These are phyloP conservation scores for Xylaria sp. DNA, from an alignment of 2,329 filamentous ascomycete species.

Conservation along the genomic window DNA sequence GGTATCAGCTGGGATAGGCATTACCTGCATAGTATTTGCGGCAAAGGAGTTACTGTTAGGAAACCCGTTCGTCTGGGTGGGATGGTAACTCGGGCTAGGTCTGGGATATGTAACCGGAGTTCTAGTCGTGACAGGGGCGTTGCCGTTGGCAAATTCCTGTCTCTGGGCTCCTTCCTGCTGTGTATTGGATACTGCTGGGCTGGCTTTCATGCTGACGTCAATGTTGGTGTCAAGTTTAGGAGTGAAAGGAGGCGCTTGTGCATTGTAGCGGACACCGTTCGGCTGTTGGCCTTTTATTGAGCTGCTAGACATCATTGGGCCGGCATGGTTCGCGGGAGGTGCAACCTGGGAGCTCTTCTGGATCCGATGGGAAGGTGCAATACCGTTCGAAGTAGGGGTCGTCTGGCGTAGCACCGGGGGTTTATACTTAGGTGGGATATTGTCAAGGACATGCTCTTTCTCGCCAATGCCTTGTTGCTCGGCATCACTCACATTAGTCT, in stretches of 20 bases:
- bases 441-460: neutral
- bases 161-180: neutral
- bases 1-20: neutral
- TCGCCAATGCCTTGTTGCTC: neutral
- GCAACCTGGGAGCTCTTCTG: neutral
- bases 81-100: neutral
- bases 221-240: neutral
- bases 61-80: neutral
- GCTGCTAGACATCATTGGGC: neutral
- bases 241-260: neutral
- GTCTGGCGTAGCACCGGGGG: neutral
- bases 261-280: neutral
- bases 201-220: neutral
- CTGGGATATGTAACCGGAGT: neutral
- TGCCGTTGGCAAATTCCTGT: neutral
- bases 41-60: neutral
- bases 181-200: neutral
- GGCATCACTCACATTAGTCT: neutral
- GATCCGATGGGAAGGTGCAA: neutral
- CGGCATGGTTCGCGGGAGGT: neutral
- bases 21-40: neutral
- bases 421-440: neutral
- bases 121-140: neutral
- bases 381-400: neutral
- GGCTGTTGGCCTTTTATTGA: neutral